Evolutionary conservation across 257 asterid genomes (phyloP).

Genomic region (Nicotiana otophora): DNA sequence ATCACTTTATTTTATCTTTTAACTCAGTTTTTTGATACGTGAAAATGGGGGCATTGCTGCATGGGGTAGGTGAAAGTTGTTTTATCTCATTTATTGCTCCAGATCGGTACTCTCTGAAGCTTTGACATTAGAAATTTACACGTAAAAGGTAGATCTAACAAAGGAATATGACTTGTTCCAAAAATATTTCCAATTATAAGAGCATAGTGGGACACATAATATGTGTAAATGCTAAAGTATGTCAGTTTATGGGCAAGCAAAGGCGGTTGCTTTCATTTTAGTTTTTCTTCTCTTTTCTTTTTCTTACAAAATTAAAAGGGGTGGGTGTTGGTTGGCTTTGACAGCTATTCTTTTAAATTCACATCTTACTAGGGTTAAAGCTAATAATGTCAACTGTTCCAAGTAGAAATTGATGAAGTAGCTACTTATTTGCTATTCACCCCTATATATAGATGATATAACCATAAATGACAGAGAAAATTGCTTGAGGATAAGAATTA

Average conservation of each 20-base stretch:
- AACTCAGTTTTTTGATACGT: not conserved
- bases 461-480: not conserved
- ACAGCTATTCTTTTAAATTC: not conserved
- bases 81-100: not conserved
- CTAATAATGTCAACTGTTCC: not conserved
- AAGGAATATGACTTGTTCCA: not conserved
- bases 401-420: not conserved
- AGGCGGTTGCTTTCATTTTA: slow-evolving; percentile 36
- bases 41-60: not conserved
- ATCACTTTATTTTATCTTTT: too few species aligned
- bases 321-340: slow-evolving; percentile 10
- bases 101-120: not conserved
- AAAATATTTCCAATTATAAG: not conserved
- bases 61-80: not conserved
- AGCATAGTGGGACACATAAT: not conserved
- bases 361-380: not conserved
- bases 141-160: not conserved
- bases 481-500: not conserved
- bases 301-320: too few species aligned
- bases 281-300: not conserved
- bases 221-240: not conserved
- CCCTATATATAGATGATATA: not conserved
- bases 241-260: slow-evolving; percentile 41
- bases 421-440: not conserved
- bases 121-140: not conserved